Base-by-base conservation (phyloP, 176 grass and related monocot species). In the Oryza glaberrima region DNA sequence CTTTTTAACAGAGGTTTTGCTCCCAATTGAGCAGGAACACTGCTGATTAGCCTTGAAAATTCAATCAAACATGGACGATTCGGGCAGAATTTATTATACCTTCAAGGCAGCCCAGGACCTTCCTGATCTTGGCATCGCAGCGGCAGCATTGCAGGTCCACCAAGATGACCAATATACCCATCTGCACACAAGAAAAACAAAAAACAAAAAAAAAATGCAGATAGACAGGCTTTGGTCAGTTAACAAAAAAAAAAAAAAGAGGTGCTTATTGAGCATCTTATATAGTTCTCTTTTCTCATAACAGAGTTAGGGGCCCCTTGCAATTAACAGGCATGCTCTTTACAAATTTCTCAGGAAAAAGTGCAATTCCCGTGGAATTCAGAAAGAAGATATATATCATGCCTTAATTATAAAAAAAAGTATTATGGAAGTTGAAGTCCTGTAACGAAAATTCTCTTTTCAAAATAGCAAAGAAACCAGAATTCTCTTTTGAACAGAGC, bases 111-210 rank as follows among this genome's bases (percentile, higher is more conserved):
- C 40, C 77, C 11, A 85, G 71, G 28, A 89, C 72, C 45, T 14
- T 81, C 49, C 4, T 32, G 77, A 89, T 89, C 28, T 71, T 85
- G 48, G 66, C 23, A 28, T 36, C 81, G 77, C 77, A 77, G 65
- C 66, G 43, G 82, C 43, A 22, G 72, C 83, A 89, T 19, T 68
- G 15, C 77, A 66, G 65, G 77, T 89, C 17, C 28, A 69, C 52
- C 26, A 65, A 23, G 67, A 89, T 70, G 45, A 89, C 48, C 72
- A 89, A 9, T 51, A 89, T 85, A 30, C 16, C 0, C 82, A 89
- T 89, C 77, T 85, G 65, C 32, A 32, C 30, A 32, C 30, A 32
- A 32, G 30, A 32, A 3, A 32, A 32, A 32, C 30, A 32, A 32
- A 32, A 32, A 2, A 32, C 30, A 38, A 38, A 38, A 38, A 38